These are phyloP conservation scores for Gymnopilus junonius DNA, from an alignment of 768 basidiomycete genomes.

Conservation along the genomic window DNA sequence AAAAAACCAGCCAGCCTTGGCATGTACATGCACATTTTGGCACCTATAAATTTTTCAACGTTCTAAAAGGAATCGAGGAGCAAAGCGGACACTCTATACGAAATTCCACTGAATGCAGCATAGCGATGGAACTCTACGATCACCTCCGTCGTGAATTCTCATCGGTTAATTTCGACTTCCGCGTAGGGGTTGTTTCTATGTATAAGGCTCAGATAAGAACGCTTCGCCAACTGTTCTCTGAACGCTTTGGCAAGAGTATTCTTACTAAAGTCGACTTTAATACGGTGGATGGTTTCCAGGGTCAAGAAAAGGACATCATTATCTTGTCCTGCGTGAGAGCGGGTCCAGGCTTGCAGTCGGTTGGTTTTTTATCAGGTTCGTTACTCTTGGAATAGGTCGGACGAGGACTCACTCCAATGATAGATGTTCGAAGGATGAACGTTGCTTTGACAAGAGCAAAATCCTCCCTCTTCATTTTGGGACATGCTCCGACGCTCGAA, in stretches of 20 bases:
- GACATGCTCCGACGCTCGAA: constrained; percentile 88
- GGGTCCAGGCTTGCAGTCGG: constrained; percentile 76
- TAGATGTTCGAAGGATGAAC: constrained; percentile 91
- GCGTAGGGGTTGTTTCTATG: constrained; percentile 82
- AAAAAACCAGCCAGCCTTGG: constrained; percentile 86
- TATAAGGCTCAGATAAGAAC: constrained; percentile 89
- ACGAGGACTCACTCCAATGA: constrained; percentile 3
- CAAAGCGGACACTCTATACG: constrained; percentile 69
- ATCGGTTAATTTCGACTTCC: constrained; percentile 44
- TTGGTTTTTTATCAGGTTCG: constrained; percentile 89
- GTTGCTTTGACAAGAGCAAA: constrained; percentile 98
- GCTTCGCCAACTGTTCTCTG: constrained; percentile 69
- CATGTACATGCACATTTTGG: constrained; percentile 79
- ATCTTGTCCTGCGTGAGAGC: constrained; percentile 97
- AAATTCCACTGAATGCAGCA: constrained; percentile 74
- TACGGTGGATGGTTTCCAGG: constrained; percentile 98
- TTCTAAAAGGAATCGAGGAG: constrained; percentile 71
- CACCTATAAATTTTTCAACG: constrained; percentile 89
- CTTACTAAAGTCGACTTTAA: constrained; percentile 85
- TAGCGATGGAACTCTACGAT: constrained; percentile 78
- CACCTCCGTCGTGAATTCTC: constrained; percentile 69
- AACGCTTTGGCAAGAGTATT: constrained; percentile 74
- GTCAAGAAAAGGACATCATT: constrained; percentile 98
- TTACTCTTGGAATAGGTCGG: not conserved
- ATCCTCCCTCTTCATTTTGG: constrained; percentile 92